Base-by-base conservation (phyloP, 208 protist species). In the Wallacemonas sp. region DNA sequence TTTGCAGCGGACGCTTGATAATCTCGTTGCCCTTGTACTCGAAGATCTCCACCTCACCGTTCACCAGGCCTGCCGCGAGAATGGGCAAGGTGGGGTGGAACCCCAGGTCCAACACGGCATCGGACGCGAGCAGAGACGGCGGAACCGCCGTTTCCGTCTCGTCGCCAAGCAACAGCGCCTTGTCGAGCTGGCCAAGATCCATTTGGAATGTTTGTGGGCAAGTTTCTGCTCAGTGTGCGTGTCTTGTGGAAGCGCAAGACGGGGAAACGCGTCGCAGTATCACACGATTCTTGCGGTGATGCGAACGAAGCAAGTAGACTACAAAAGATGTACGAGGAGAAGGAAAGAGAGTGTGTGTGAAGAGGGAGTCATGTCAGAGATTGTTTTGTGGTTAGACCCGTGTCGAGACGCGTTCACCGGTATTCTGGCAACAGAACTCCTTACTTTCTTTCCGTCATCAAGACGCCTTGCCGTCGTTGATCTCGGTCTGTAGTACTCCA, bases 11-110 rank as follows among this genome's bases (percentile, higher is more conserved):
- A 36, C 79, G 71, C 66, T 91, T 87, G 16, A 74, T 33, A 50
- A 86, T 93, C 57, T 95, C 90, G 42, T 76, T 72, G 22, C 74
- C 59, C 26, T 67, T 59, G 42, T 78, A 89, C 82, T 96, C 79
- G 68, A 88, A 89, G 2, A 96, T 77, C 66, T 93, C 87, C 22
- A 96, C 70, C 57, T 91, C 87, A 14, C 91, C 91, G 11, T 82
- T 89, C 32, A 96, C 76, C 14, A 96, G 80, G 16, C 91, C 91
- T 1, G 73, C 77, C 22, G 87, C 87, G 39, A 96, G 69, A 28
- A 96, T 77, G 4, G 87, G 83, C 23, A 92, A 75, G 4, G 23
- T 46, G 0, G 91, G 91, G 61, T 96, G 91, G 64, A 96, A 94
- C 57, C 77, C 73, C 1, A 96, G 73, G 57, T 93, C 87, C 16